Conservation (phyloP, 306 rosid species). For the Abrus pulchellus region DNA sequence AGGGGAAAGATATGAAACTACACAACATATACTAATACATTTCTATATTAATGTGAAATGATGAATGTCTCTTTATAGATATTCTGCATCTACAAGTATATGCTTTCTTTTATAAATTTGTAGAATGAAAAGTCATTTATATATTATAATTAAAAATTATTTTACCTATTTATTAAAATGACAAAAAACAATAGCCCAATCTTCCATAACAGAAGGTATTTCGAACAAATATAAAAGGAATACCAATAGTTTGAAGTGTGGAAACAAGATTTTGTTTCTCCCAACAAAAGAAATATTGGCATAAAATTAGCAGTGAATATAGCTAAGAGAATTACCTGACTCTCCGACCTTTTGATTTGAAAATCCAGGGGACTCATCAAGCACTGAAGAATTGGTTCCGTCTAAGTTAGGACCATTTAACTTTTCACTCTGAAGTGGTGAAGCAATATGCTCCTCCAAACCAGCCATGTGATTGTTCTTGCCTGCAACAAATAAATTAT, state of each 20-base stretch:
- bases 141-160: not conserved
- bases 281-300: conserved; percentile 28
- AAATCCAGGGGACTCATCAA: conserved; percentile 76
- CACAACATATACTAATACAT: too few relatives aligned
- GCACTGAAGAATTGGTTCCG: conserved; percentile 56
- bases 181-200: not conserved
- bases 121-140: not conserved
- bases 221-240: not conserved
- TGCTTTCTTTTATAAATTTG: too few relatives aligned
- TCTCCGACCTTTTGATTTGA: conserved; percentile 60
- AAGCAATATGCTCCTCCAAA: conserved; percentile 56
- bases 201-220: conserved; percentile 1
- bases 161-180: not conserved
- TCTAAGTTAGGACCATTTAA: conserved; percentile 55
- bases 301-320: conserved; percentile 7
- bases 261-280: conserved; percentile 28
- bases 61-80: too few relatives aligned
- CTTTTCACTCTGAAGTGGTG: conserved; percentile 60
- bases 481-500: conserved; percentile 43
- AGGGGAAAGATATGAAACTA: too few relatives aligned
- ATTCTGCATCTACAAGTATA: too few relatives aligned
- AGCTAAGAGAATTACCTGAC: conserved; percentile 64
- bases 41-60: too few relatives aligned
- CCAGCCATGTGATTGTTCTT: conserved; percentile 49
- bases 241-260: conserved; percentile 20